Evolutionary conservation across 2,329 filamentous ascomycete genomes (phyloP).

Genomic region (Bisporella sp.): DNA sequence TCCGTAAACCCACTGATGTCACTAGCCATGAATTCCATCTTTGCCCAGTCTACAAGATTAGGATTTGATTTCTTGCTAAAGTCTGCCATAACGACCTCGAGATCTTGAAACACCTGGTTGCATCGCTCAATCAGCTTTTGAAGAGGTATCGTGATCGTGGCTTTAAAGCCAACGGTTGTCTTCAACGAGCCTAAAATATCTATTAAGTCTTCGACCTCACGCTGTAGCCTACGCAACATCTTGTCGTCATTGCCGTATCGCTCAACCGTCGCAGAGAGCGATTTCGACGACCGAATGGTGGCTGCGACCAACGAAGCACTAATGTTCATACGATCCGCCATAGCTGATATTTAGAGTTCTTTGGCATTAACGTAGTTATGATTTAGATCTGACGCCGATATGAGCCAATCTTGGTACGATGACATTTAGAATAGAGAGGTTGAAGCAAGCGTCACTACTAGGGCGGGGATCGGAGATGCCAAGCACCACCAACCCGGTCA

Average conservation of each 20-base stretch:
- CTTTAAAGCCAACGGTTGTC: constrained; percentile 18
- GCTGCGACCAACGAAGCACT: constrained; percentile 27
- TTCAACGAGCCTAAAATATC: constrained; percentile 27
- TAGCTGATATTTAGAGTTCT: not conserved
- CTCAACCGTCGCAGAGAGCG: constrained; percentile 28
- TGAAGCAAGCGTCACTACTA: no score
- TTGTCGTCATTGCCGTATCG: constrained; percentile 30
- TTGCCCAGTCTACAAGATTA: constrained; percentile 32
- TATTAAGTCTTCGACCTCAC: constrained; percentile 28
- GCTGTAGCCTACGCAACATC: constrained; percentile 27
- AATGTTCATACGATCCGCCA: constrained; percentile 29
- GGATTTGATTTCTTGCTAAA: constrained; percentile 29
- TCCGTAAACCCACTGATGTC: constrained; percentile 35
- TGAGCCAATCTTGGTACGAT: no score
- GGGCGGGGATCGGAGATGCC: no score
- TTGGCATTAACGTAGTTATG: no score
- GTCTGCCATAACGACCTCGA: constrained; percentile 29
- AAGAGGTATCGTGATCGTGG: constrained; percentile 27
- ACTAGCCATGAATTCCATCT: constrained; percentile 34
- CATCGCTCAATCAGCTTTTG: constrained; percentile 31
- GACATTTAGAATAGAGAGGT: no score
- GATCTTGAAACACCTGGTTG: constrained; percentile 30
- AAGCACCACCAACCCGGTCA: no score
- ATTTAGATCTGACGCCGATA: no score
- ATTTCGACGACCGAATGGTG: constrained; percentile 27